Evolutionary conservation across 1,139 yeast species (phyloP).

Genomic region (Pichia inconspicua): DNA sequence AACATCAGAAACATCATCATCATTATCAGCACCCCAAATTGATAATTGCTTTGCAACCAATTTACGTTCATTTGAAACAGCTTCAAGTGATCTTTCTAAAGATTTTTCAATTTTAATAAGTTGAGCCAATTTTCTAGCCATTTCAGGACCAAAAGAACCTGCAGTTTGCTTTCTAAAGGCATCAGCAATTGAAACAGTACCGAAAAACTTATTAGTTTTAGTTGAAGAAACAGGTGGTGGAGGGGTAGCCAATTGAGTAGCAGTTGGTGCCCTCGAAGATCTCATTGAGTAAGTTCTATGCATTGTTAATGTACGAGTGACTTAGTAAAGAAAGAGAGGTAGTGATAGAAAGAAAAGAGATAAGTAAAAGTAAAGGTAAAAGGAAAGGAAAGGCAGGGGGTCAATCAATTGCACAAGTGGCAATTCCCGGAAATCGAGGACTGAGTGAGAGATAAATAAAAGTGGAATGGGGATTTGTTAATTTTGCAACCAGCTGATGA

Average conservation of each 20-base stretch:
- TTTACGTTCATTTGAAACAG: constrained; percentile 91
- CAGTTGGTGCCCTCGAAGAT: constrained; percentile 92
- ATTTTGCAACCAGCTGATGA: too few relatives aligned
- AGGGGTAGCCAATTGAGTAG: constrained; percentile 86
- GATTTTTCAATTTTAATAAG: constrained; percentile 95
- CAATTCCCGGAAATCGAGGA: too few relatives aligned
- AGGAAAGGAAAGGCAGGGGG: not conserved
- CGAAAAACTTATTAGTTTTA: constrained; percentile 76
- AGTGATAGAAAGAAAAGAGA: not conserved
- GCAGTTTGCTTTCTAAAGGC: constrained; percentile 82
- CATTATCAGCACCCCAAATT: constrained; percentile 96
- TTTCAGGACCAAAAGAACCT: constrained; percentile 91
- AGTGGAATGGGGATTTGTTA: too few relatives aligned
- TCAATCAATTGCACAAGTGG: not conserved
- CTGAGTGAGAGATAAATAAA: too few relatives aligned
- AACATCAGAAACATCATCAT: constrained; percentile 93
- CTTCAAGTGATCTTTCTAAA: constrained; percentile 88
- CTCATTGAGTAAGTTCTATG: constrained; percentile 98
- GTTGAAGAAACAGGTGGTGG: constrained; percentile 93
- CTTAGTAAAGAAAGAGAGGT: not conserved
- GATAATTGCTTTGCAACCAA: constrained; percentile 95
- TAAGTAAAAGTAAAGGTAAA: not conserved
- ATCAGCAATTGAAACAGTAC: constrained; percentile 64
- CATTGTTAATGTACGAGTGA: constrained; percentile 37
- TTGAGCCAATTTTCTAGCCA: constrained; percentile 82